Evolutionary conservation across 2,329 filamentous ascomycete species (phyloP).

Genomic region (Botrytis paeoniae): DNA sequence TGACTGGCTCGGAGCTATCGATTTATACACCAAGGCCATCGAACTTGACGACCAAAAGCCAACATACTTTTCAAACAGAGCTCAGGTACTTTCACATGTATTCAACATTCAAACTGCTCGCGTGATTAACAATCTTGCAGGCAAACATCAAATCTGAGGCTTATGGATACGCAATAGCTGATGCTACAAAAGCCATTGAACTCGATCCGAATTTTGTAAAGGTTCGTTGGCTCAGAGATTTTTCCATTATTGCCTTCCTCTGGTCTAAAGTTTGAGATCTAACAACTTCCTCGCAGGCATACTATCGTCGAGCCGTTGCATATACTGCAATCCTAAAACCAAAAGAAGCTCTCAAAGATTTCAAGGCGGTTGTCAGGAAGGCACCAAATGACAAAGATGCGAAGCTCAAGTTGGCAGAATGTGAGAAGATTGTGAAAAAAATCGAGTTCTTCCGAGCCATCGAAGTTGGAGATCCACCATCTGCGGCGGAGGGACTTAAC

Average conservation of each 20-base stretch:
- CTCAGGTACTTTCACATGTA: constrained; percentile 63
- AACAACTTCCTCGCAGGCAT: constrained; percentile 58
- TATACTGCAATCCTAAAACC: constrained; percentile 88
- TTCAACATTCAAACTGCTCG: constrained; percentile 39
- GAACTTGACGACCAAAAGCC: constrained; percentile 78
- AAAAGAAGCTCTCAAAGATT: constrained; percentile 85
- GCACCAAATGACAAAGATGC: constrained; percentile 88
- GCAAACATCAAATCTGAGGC: constrained; percentile 94
- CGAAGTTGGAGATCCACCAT: constrained; percentile 87
- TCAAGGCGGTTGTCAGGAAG: constrained; percentile 84
- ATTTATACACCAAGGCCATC: constrained; percentile 85
- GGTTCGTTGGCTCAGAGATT: constrained; percentile 47
- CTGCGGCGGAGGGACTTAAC: constrained; percentile 86
- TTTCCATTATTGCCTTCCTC: neutral
- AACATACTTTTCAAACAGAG: constrained; percentile 90
- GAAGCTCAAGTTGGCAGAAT: constrained; percentile 85
- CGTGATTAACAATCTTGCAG: constrained; percentile 55
- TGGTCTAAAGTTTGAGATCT: neutral
- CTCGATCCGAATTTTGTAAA: constrained; percentile 86
- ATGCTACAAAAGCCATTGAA: constrained; percentile 88
- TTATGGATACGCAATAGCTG: constrained; percentile 87
- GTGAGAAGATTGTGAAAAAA: constrained; percentile 90
- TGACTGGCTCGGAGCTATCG: constrained; percentile 79
- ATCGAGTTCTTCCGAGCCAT: constrained; percentile 93
- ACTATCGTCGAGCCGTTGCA: constrained; percentile 88